Evolutionary conservation across 495 filamentous ascomycete genomes (phyloP).

Genomic region (Hyaloscypha hepaticicola): DNA sequence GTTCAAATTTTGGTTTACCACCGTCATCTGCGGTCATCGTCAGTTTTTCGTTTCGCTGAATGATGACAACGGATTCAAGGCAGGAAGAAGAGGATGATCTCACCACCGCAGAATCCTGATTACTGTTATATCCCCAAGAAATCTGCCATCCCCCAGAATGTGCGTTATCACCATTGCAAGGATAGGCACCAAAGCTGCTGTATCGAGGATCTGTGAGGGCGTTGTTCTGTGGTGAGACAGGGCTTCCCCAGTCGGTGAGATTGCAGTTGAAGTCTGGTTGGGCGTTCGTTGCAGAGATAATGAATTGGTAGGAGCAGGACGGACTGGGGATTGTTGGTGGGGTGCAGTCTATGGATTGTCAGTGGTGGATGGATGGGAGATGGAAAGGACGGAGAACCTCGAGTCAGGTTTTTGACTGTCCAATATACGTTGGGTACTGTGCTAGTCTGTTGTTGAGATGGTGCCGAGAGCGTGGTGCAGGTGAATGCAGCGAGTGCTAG

Average conservation of each 20-base stretch:
- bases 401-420: conserved; percentile 2
- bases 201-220: neutral
- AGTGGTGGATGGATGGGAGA: neutral
- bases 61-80: too few species aligned
- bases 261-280: neutral
- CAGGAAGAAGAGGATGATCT: too few species aligned
- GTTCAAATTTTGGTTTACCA: neutral
- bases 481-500: neutral
- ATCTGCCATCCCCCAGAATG: neutral
- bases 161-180: neutral
- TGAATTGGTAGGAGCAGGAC: conserved; percentile 6
- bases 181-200: neutral
- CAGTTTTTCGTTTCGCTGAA: neutral
- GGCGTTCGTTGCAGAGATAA: neutral
- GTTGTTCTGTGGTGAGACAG: neutral
- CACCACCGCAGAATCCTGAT: conserved; percentile 2
- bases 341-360: neutral
- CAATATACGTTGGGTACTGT: neutral
- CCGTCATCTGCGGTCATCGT: neutral
- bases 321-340: neutral
- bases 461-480: neutral
- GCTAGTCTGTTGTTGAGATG: neutral
- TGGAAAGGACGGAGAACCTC: neutral
- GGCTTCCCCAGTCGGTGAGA: neutral
- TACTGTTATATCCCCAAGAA: conserved; percentile 2